These are phyloP conservation scores for Teunomyces barrocoloradensis DNA, from an alignment of 805 yeast genomes.

Conservation along the genomic window DNA sequence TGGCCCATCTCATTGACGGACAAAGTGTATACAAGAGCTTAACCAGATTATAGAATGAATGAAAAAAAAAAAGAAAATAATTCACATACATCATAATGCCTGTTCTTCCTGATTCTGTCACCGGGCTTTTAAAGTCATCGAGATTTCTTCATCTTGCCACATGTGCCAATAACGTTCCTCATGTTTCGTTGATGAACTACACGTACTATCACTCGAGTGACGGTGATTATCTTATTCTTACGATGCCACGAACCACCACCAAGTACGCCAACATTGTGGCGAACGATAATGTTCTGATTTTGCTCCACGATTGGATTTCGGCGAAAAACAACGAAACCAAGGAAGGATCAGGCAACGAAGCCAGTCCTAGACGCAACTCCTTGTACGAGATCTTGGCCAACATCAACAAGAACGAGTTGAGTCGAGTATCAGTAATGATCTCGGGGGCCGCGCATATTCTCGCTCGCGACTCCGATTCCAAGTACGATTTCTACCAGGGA, in stretches of 20 bases:
- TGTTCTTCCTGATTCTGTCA: slow-evolving; percentile 34
- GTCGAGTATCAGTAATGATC: slow-evolving; percentile 79
- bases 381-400: slow-evolving; percentile 57
- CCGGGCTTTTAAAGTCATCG: slow-evolving; percentile 52
- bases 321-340: slow-evolving; percentile 36
- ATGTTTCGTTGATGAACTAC: slow-evolving; percentile 89
- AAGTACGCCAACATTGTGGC: slow-evolving; percentile 66
- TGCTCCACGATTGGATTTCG: slow-evolving; percentile 90
- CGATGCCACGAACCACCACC: slow-evolving; percentile 69
- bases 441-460: slow-evolving; percentile 67
- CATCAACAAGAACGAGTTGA: slow-evolving; percentile 75
- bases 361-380: slow-evolving; percentile 16
- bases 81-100: slow-evolving; percentile 1
- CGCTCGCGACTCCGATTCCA: slow-evolving; percentile 28
- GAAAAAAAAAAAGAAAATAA: background rate
- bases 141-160: slow-evolving; percentile 85
- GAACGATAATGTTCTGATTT: slow-evolving; percentile 77
- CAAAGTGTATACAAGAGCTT: slow-evolving; percentile 19
- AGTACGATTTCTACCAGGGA: slow-evolving; percentile 58
- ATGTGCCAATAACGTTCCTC: slow-evolving; percentile 69
- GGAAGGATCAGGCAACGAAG: background rate
- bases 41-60: slow-evolving; percentile 16
- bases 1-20: slow-evolving; percentile 32
- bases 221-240: slow-evolving; percentile 58
- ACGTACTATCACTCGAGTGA: slow-evolving; percentile 51